Evolutionary conservation across 116 monocot genomes (phyloP), one percentile per base, ranked within the genome.

Genomic region (Trichopus zeylanicus): DNA sequence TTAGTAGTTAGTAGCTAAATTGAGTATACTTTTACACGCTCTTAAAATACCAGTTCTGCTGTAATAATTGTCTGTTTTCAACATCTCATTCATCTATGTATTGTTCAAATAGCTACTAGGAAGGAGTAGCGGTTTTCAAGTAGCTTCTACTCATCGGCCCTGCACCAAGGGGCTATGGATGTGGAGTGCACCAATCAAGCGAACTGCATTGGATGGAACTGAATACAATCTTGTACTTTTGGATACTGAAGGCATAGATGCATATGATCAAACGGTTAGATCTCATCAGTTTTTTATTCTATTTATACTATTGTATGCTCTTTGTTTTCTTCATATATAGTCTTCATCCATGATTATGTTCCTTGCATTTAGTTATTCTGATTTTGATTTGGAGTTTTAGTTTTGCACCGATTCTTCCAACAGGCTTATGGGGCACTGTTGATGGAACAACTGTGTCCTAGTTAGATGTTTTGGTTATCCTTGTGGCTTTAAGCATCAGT

Each of bases 161-260:
- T 95, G 95, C 65, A 95, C 95, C 3, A 95, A 95, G 63, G 95
- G 95, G 27, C 84, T 95, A 55, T 95, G 95, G 95, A 90, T 95
- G 95, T 95, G 95, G 95, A 95, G 90, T 74, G 76, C 81, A 59
- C 95, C 95, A n/a, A 60, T 95, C 34, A 95, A 73, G 58, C 61
- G 78, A 67, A 84, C 79, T 26, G 81, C 95, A 66, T 71, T 95
- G 57, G 95, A 95, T 75, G 95, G 95, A 63, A 87, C 95, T 33
- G 95, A 90, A 51, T 95, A 95, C 77, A 95, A 67, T 62, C 90
- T 95, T 79, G 39, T 95, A 34, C 62, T 95, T n/a, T 64, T 95
- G 46, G 95, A 95, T 51, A 90, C 72, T 75, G 95, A 95, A 79
- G 95, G 95, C 71, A 95, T 95, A 72, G 95, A 95, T 73, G 90